Base-by-base conservation (phyloP, 352 stramenopile species). In the Vaucheria bursata region DNA sequence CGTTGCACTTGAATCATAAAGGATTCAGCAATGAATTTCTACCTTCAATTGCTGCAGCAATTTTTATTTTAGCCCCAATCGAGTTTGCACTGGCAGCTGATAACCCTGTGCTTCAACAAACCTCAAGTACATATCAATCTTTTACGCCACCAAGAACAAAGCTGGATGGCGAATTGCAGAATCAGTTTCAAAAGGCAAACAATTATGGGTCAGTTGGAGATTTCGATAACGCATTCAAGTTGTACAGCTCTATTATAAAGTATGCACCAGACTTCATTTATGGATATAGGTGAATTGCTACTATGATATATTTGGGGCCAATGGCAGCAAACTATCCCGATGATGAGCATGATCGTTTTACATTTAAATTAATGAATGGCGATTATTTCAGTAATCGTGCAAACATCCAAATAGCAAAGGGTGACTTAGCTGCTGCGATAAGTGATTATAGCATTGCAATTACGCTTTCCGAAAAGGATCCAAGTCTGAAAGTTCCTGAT, bases 211-310 rank as follows among this genome's bases (percentile, higher is more conserved):
- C 70, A 49, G 70, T 82, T 8, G 66, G 66, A 33, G 70, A 82
- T 53, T 82, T 82, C 73, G 77, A 82, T 39, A 82, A 82, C 36
- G 77, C 77, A 7, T 73, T 71, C 52, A 82, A 82, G 36, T 74
- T 82, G 34, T 82, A 82, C 53, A 68, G 53, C 52, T 50, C 76
- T 67, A 72, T 29, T 0, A 36, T 82, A 35, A 82, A 82, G 71
- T 81, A 82, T 29, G 70, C 77, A n/a, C 77, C 77, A 36, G 77
- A 71, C 34, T 82, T 79, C 73, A 64, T 82, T 34, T 82, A 82
- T 29, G 77, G 77, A 7, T 69, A 69, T 29, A 69, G 59, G 59
- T 69, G 59, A 18, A 29, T 38, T 69, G 59, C 59, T 12, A 12
- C 5, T 50, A 5, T 50, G 5, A 50, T 50, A 50, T 50, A 50